A percentile compares a stretch with the other conserved stretches of the same genome.
These are phyloP conservation scores for Phytophthora uliginosa DNA, from an alignment of 352 stramenopile genomes.

Conservation along the genomic window DNA sequence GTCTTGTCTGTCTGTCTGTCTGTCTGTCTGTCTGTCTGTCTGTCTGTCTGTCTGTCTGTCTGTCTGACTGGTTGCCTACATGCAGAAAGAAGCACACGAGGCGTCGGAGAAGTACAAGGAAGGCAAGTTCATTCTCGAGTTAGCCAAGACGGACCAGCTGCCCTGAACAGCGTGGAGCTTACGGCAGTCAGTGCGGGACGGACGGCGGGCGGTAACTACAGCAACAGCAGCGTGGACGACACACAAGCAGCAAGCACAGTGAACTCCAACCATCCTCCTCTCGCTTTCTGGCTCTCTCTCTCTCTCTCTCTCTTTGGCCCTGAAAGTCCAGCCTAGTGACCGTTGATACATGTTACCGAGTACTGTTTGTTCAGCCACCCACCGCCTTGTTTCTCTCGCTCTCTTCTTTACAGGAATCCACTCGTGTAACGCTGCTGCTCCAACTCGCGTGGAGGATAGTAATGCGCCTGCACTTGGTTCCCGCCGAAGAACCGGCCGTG, in stretches of 20 bases:
- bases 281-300: conserved; percentile 1
- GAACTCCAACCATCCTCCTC: conserved; percentile 14
- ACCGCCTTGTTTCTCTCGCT: conserved; percentile 16
- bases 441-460: conserved; percentile 65
- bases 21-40: background rate
- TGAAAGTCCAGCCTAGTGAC: conserved; percentile 16
- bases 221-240: conserved; percentile 41
- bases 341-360: conserved; percentile 28
- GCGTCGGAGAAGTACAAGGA: conserved; percentile 97
- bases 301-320: conserved; percentile 5
- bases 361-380: conserved; percentile 21
- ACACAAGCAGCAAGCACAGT: conserved; percentile 43
- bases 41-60: background rate
- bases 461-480: conserved; percentile 76
- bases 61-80: conserved; percentile 11
- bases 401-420: conserved; percentile 55
- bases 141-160: conserved; percentile 88
- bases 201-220: conserved; percentile 26
- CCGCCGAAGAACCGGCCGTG: conserved; percentile 83
- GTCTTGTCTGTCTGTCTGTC: no score
- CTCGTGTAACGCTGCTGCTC: conserved; percentile 58
- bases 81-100: conserved; percentile 92
- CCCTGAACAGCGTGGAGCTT: conserved; percentile 35
- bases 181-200: conserved; percentile 11
- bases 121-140: conserved; percentile 97